Percentiles rank a stretch among this genome's conserved stretches.
Evolutionary conservation across 805 yeast genomes (phyloP).

Genomic region (Ogataea polymorpha): DNA sequence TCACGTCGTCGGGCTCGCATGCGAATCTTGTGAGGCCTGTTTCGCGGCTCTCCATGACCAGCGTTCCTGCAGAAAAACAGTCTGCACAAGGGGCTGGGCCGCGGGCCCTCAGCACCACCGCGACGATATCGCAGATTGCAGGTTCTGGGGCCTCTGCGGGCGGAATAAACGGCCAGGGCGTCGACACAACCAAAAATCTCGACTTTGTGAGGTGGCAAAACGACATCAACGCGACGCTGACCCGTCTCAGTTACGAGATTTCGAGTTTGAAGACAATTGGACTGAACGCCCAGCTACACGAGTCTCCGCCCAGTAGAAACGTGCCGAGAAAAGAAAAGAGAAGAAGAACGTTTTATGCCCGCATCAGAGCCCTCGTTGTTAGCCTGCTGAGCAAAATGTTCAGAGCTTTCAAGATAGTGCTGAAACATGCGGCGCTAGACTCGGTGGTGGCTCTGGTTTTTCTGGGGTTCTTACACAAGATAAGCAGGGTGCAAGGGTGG

Average conservation of each 20-base stretch:
- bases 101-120: constrained; percentile 19
- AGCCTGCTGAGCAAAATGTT: constrained; percentile 9
- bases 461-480: constrained; percentile 14
- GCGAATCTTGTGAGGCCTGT: constrained; percentile 29
- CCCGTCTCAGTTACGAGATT: constrained; percentile 42
- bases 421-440: constrained; percentile 25
- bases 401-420: constrained; percentile 9
- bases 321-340: constrained; percentile 3
- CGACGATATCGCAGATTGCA: constrained; percentile 8
- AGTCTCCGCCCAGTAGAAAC: background rate
- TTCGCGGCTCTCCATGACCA: constrained; percentile 27
- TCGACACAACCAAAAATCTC: constrained; percentile 22
- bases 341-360: constrained; percentile 3
- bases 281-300: constrained; percentile 14
- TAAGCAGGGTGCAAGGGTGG: constrained; percentile 6
- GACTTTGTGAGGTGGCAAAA: constrained; percentile 53
- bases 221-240: constrained; percentile 47
- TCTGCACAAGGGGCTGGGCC: constrained; percentile 2
- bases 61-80: constrained; percentile 2
- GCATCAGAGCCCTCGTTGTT: constrained; percentile 8
- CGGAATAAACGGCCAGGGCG: constrained; percentile 12
- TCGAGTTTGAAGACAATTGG: constrained; percentile 20
- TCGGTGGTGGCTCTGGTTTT: constrained; percentile 18
- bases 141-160: no score
- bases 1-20: constrained; percentile 31